These are phyloP conservation scores for Wallacemonas rigidus DNA, from an alignment of 208 protist species.

Conservation along the genomic window DNA sequence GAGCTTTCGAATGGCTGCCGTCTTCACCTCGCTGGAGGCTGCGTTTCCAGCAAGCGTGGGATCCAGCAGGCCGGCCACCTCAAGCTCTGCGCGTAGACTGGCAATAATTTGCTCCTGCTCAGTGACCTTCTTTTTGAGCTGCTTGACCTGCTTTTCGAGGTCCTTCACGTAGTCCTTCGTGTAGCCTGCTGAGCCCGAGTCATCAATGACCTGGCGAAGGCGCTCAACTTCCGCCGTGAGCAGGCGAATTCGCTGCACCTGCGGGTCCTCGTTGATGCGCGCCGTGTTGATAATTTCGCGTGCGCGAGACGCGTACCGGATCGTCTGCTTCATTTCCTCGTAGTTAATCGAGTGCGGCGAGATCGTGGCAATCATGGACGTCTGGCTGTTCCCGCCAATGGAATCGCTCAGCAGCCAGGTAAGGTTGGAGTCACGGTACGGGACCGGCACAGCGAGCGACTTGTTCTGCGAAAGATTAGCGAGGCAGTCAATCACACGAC, in stretches of 20 bases:
- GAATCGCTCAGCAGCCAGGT: conserved; percentile 91
- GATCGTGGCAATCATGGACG: conserved; percentile 95
- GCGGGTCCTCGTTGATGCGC: conserved; percentile 92
- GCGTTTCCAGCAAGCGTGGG: conserved; percentile 13
- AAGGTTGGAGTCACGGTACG: conserved; percentile 86
- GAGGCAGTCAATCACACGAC: conserved; percentile 88
- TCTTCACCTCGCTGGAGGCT: conserved; percentile 3
- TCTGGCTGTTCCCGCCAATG: conserved; percentile 92
- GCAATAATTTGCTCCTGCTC: conserved; percentile 64
- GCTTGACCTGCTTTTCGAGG: conserved; percentile 33
- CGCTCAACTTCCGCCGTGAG: conserved; percentile 61
- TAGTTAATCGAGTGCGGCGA: conserved; percentile 87
- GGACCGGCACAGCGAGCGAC: conserved; percentile 41
- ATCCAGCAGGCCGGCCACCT: conserved; percentile 39
- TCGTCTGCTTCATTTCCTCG: conserved; percentile 93
- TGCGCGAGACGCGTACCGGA: conserved; percentile 90
- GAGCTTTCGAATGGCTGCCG: conserved; percentile 22
- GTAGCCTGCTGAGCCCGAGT: conserved; percentile 61
- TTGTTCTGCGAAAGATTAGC: conserved; percentile 52
- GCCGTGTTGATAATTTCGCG: conserved; percentile 93
- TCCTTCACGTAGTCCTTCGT: conserved; percentile 69
- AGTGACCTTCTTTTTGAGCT: conserved; percentile 53
- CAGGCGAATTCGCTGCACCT: conserved; percentile 59
- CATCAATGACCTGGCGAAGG: conserved; percentile 58
- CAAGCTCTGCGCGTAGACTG: conserved; percentile 45